phyloP scores from a whole-genome alignment of 2,329 filamentous ascomycete genomes.

The Talaromyces sp. region DNA sequence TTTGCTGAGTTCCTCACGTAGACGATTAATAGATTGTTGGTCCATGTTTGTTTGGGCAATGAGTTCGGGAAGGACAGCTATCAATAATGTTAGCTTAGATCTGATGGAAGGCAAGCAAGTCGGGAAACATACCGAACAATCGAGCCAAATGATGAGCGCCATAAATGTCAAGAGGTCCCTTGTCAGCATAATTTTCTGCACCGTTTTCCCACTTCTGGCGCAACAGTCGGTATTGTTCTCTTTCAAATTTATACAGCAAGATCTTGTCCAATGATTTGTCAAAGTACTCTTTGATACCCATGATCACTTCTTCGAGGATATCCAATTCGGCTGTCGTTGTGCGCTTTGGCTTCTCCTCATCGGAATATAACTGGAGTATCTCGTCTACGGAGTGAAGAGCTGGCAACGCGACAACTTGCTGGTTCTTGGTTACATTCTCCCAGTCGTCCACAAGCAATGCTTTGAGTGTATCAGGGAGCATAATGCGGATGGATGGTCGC shows the following conservation, averaged over 20 bases:
- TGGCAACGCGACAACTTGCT: constrained; percentile 81
- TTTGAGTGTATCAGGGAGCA: constrained; percentile 85
- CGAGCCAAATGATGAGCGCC: constrained; percentile 88
- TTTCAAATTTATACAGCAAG: constrained; percentile 89
- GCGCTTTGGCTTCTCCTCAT: constrained; percentile 64
- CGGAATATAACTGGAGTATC: constrained; percentile 77
- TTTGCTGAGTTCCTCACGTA: constrained; percentile 83
- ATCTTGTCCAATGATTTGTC: constrained; percentile 84
- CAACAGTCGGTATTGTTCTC: constrained; percentile 78
- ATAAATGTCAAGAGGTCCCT: constrained; percentile 75
- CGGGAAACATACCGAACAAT: constrained; percentile 67
- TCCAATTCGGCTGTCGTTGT: constrained; percentile 66
- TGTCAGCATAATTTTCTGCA: constrained; percentile 63
- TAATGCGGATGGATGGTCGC: constrained; percentile 79
- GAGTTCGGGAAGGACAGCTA: constrained; percentile 62
- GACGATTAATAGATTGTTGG: constrained; percentile 77
- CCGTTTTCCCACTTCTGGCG: constrained; percentile 64
- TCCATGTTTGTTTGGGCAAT: constrained; percentile 99
- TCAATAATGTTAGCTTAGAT: constrained; percentile 60
- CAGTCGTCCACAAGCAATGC: constrained; percentile 94
- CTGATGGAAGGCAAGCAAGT: constrained; percentile 6
- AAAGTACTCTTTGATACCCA: constrained; percentile 88
- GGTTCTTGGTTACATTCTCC: constrained; percentile 97
- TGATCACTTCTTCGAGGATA: constrained; percentile 83
- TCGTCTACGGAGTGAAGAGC: constrained; percentile 68